Conservation (phyloP, 2,329 filamentous ascomycete species). For the Xylariomycetidae sp. region DNA sequence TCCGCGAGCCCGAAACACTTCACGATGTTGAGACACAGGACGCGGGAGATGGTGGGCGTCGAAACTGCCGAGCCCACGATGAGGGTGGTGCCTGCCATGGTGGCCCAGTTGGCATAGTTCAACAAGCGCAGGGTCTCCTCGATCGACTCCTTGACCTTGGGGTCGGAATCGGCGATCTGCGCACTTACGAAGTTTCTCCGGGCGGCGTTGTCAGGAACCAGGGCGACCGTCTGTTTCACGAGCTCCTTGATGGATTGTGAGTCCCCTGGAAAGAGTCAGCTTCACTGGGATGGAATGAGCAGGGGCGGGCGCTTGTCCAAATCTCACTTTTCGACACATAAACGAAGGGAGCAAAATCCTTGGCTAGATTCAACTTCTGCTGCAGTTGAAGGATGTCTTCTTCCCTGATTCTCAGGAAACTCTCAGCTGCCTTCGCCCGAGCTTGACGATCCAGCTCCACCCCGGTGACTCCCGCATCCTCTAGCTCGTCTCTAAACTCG, state of each 20-base stretch:
- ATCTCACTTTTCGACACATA: constrained; percentile 17
- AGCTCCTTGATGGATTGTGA: constrained; percentile 17
- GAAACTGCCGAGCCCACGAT: constrained; percentile 14
- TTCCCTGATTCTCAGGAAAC: constrained; percentile 12
- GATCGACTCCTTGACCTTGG: constrained; percentile 14
- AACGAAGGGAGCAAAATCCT: constrained; percentile 16
- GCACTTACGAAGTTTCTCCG: constrained; percentile 17
- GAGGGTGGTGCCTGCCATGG: too few relatives aligned
- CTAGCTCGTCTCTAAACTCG: constrained; percentile 11
- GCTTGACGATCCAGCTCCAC: constrained; percentile 12
- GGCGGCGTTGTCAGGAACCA: constrained; percentile 16
- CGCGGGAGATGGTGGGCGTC: constrained; percentile 17
- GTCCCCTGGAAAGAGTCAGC: constrained; percentile 8
- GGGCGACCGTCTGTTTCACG: constrained; percentile 13
- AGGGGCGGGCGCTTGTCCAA: neutral
- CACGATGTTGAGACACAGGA: constrained; percentile 18
- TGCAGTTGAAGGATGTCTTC: constrained; percentile 17
- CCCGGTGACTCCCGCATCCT: constrained; percentile 10
- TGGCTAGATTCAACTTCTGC: constrained; percentile 15
- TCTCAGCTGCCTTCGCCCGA: constrained; percentile 12
- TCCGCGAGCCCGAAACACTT: constrained; percentile 18
- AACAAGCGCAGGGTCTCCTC: constrained; percentile 15
- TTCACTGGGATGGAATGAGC: neutral
- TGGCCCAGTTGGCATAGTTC: constrained; percentile 15
- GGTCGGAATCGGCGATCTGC: constrained; percentile 16